Percentiles rank a stretch among this genome's conserved stretches.
These are phyloP conservation scores for Pistacia vera DNA, from an alignment of 345 rosid species.

Conservation along the genomic window DNA sequence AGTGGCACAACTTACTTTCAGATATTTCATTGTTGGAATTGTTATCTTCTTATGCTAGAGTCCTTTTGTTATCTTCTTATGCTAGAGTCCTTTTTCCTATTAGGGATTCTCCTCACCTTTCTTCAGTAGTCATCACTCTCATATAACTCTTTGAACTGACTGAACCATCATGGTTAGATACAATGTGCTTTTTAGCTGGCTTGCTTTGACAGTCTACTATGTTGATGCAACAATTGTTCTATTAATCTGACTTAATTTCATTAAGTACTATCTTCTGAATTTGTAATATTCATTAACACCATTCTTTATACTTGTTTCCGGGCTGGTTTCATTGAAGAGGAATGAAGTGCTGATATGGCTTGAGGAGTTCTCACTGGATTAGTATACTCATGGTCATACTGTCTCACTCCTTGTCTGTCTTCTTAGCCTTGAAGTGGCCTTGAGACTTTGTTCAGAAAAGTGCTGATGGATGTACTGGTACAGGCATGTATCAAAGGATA, in stretches of 20 bases:
- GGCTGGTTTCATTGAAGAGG: constrained; percentile 41
- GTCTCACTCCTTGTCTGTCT: neutral
- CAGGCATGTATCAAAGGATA: neutral
- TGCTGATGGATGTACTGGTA: neutral
- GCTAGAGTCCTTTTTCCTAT: neutral
- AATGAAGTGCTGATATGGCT: constrained; percentile 80
- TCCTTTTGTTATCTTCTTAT: neutral
- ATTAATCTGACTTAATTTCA: neutral
- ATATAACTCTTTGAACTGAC: neutral
- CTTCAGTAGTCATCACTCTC: neutral
- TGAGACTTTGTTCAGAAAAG: neutral
- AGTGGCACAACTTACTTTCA: neutral
- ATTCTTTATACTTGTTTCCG: neutral
- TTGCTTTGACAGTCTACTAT: neutral
- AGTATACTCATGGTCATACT: neutral
- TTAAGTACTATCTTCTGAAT: neutral
- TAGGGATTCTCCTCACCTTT: neutral
- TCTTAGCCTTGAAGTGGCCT: neutral
- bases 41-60: neutral
- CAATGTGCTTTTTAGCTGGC: neutral
- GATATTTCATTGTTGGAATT: constrained; percentile 2
- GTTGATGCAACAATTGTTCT: neutral
- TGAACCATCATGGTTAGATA: neutral
- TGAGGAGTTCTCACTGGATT: constrained; percentile 42
- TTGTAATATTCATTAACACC: neutral